phyloP scores from a whole-genome alignment of 169 alveolate species.

The Eimeria praecox region DNA sequence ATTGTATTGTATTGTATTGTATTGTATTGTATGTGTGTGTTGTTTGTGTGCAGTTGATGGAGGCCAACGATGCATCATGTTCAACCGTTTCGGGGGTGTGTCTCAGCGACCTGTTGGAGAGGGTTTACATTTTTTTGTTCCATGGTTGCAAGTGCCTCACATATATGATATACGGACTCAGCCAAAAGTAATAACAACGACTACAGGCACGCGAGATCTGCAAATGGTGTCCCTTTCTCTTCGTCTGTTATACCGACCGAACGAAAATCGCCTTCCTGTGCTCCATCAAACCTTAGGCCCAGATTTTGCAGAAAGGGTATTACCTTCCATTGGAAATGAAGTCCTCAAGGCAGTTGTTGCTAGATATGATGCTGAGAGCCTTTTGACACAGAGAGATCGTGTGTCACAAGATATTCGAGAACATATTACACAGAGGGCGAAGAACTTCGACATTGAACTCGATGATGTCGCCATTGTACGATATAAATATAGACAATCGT shows the following conservation, averaged over 20 bases:
- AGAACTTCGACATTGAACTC: constrained; percentile 95
- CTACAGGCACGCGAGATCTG: constrained; percentile 96
- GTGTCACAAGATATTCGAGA: constrained; percentile 95
- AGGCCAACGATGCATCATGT: constrained; percentile 97
- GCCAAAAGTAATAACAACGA: constrained; percentile 96
- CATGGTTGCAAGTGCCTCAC: constrained; percentile 95
- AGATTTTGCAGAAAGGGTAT: constrained; percentile 98
- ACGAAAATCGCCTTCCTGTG: constrained; percentile 92
- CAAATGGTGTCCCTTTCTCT: constrained; percentile 97
- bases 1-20: background rate
- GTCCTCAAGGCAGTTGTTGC: constrained; percentile 98
- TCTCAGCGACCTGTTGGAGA: constrained; percentile 93
- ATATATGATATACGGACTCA: constrained; percentile 94
- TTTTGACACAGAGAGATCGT: constrained; percentile 97
- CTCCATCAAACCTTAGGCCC: constrained; percentile 97
- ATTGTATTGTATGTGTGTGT: background rate
- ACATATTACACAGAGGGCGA: constrained; percentile 96
- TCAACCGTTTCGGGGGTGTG: constrained; percentile 96
- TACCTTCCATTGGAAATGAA: constrained; percentile 99
- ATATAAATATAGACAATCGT: background rate
- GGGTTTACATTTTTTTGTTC: constrained; percentile 96
- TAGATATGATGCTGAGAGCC: constrained; percentile 96
- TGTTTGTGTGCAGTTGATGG: constrained; percentile 92
- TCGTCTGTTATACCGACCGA: constrained; percentile 96
- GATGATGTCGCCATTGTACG: constrained; percentile 97